phyloP scores from a whole-genome alignment of 139 green algal genomes.

The Marvania coccoides region DNA sequence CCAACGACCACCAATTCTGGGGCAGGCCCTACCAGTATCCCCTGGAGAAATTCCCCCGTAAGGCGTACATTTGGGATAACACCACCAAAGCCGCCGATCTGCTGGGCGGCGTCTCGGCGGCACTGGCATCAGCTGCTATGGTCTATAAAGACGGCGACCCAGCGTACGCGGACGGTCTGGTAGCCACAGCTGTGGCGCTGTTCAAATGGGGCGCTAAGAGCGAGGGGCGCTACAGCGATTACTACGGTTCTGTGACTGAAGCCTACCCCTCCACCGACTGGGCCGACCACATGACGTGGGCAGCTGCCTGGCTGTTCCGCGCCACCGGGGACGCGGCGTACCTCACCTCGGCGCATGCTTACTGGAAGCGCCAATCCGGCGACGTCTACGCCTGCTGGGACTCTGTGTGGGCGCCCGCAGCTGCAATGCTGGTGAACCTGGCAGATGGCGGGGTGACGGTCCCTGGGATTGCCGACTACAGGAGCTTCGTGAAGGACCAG shows the following conservation, averaged over 20 bases:
- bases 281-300: constrained; percentile 33
- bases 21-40: background rate
- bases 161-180: constrained; percentile 1
- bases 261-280: constrained; percentile 25
- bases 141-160: background rate
- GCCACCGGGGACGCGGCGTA: constrained; percentile 26
- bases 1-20: constrained; percentile 4
- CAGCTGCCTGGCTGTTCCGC: constrained; percentile 36
- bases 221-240: background rate
- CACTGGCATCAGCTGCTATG: background rate
- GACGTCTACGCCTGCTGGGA: constrained; percentile 15
- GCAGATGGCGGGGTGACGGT: background rate
- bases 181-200: background rate
- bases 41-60: background rate
- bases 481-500: constrained; percentile 10
- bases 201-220: background rate
- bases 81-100: background rate
- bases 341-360: background rate
- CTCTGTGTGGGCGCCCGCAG: constrained; percentile 4
- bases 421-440: constrained; percentile 3
- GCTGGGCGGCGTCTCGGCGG: background rate
- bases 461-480: constrained; percentile 10
- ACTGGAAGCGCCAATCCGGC: background rate
- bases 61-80: background rate
- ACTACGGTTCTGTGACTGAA: background rate